These are phyloP conservation scores for Gigaspora rosea DNA, from an alignment of 192 early-diverging fungal genomes.

Conservation along the genomic window DNA sequence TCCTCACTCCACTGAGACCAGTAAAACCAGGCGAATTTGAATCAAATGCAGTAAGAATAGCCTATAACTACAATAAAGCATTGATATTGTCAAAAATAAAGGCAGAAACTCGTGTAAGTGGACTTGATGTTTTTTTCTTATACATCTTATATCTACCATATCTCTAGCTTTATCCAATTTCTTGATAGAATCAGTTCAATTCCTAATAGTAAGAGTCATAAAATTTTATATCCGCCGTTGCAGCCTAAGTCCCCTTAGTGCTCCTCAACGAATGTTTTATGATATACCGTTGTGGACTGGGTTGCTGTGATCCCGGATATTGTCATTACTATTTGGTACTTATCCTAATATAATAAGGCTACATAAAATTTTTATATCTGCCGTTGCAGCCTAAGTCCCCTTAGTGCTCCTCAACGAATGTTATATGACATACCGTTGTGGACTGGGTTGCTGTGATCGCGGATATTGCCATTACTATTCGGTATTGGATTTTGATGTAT, in stretches of 20 bases:
- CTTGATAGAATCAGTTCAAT: no score
- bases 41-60: conserved; percentile 16
- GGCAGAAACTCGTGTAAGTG: conserved; percentile 14
- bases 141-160: not conserved
- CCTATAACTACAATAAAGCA: conserved; percentile 6
- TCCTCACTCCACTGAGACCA: not conserved
- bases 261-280: conserved; percentile 4
- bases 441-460: no score
- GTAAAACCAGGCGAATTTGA: conserved; percentile 15
- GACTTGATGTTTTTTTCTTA: conserved; percentile 2
- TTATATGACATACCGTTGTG: no score
- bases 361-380: no score
- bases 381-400: no score
- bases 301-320: no score
- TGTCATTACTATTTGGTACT: no score
- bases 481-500: not conserved
- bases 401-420: no score
- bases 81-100: conserved; percentile 16
- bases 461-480: no score
- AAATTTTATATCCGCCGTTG: not conserved
- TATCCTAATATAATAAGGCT: no score
- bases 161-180: not conserved
- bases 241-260: not conserved
- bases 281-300: no score
- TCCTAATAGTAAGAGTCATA: no score